Base-by-base conservation (phyloP, 371 early-diverging fungal species). In the Chytridium lagenaria region DNA sequence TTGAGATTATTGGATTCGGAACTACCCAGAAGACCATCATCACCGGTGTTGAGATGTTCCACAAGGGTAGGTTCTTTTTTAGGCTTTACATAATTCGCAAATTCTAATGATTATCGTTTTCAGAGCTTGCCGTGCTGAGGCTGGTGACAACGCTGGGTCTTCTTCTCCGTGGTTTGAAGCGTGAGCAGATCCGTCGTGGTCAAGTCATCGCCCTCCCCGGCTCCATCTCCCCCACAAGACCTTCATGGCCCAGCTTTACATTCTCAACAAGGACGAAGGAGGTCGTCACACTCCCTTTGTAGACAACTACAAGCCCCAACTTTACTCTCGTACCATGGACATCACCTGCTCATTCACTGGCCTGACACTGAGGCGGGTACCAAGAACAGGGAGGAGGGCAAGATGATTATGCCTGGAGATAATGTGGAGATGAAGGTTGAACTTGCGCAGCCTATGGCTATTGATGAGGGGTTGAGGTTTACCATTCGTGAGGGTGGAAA, bases 381-480 rank as follows among this genome's bases (percentile, higher is more conserved):
- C 61, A 90, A 89, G 83, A 91, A 93, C 81, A 89, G 92, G 28
- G 91, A 92, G 57, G 94, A 95, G 64, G 83, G 81, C 66, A 92
- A 95, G 90, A 92, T 97, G 91, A 90, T 98, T 72, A 94, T 97
- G 94, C 99, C 99, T n/a, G 99, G 99, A 68, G 98, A 98, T 81
- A 95, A 97, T 74, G 91, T 95, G 34, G 89, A 89, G 72, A 86
- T 97, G 88, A 78, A 86, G 75, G 90, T 94, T 81, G 93, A 94
- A 81, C 89, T 96, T 72, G 80, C 88, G 44, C 81, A 87, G 72
- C 90, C 92, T 39, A 87, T 97, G 73, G 95, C 98, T 65, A 84
- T 98, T 75, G 96, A 98, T 79, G 90, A 90, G 78, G 97, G 97
- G 73, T 88, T 93, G 81, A 90, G 97, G 73, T 98, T 98, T 89